Percentiles rank a stretch among this genome's conserved stretches.
Evolutionary conservation across 1,284 basidiomycete species (phyloP).

Genomic region (Cystobasidium pallidum): DNA sequence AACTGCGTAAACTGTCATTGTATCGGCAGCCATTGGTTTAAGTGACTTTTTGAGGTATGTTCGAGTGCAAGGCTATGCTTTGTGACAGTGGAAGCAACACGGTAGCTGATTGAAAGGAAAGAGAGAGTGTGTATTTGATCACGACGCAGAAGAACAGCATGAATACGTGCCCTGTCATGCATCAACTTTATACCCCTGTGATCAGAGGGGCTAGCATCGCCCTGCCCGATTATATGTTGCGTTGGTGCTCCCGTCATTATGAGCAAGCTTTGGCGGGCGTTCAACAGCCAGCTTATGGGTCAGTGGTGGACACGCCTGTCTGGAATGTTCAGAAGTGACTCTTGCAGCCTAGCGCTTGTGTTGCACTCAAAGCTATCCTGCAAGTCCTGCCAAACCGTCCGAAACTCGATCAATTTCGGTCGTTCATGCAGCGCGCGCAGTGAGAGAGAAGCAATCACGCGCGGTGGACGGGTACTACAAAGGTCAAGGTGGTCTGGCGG

Average conservation of each 20-base stretch:
- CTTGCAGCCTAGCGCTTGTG: background rate
- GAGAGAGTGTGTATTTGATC: conserved; percentile 6
- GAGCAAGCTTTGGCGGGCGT: background rate
- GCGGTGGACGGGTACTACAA: no score
- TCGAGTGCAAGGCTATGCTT: background rate
- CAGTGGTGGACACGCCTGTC: background rate
- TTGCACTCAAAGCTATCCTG: conserved; percentile 28
- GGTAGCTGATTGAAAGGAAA: conserved; percentile 5
- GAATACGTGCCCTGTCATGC: background rate
- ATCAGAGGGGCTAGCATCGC: conserved; percentile 16
- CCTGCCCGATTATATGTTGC: background rate
- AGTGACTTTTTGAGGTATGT: background rate
- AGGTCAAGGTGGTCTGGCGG: no score
- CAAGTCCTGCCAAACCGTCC: background rate
- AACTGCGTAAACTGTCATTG: conserved; percentile 1
- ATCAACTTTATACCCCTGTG: no score
- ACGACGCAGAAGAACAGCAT: background rate
- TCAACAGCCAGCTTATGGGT: background rate
- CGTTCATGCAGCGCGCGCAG: no score
- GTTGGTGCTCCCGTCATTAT: no score
- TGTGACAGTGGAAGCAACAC: background rate
- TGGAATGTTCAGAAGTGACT: background rate
- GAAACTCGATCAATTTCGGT: conserved; percentile 6
- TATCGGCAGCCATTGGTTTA: background rate
- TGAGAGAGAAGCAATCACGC: no score